Conservation (phyloP, 345 rosid genomes). For the Turnera subulata region DNA sequence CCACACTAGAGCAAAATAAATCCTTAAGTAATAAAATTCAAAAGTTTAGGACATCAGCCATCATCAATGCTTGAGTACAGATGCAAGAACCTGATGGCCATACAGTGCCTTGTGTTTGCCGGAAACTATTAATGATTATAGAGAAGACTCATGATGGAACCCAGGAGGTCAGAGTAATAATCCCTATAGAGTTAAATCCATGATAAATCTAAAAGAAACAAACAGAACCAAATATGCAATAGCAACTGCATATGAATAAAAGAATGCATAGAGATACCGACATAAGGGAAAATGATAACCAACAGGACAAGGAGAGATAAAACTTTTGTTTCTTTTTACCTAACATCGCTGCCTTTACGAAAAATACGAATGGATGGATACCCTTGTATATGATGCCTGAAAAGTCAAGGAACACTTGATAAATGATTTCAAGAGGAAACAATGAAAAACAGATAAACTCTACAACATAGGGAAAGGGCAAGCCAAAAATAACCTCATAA, state of each 20-base stretch:
- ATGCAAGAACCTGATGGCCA: too few relatives aligned
- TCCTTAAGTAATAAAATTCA: too few relatives aligned
- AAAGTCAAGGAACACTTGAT: constrained; percentile 10
- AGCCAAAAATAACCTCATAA: too few relatives aligned
- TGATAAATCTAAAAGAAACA: neutral
- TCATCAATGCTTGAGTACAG: too few relatives aligned
- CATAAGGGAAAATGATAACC: neutral
- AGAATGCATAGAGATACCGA: neutral
- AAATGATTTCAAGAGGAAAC: neutral
- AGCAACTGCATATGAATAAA: neutral
- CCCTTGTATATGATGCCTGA: constrained; percentile 93
- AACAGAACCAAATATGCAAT: neutral
- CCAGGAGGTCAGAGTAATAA: neutral
- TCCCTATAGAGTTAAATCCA: neutral
- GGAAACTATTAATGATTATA: too few relatives aligned
- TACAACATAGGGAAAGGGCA: too few relatives aligned
- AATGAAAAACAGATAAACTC: neutral
- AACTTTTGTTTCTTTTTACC: constrained; percentile 35
- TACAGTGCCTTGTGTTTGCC: too few relatives aligned
- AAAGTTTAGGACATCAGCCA: too few relatives aligned
- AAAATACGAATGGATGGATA: constrained; percentile 99
- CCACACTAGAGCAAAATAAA: too few relatives aligned
- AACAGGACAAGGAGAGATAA: neutral
- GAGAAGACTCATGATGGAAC: too few relatives aligned
- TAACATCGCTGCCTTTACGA: constrained; percentile 89